Base-by-base conservation (phyloP, 768 basidiomycete genomes). In the Panaeolus cyanescens region DNA sequence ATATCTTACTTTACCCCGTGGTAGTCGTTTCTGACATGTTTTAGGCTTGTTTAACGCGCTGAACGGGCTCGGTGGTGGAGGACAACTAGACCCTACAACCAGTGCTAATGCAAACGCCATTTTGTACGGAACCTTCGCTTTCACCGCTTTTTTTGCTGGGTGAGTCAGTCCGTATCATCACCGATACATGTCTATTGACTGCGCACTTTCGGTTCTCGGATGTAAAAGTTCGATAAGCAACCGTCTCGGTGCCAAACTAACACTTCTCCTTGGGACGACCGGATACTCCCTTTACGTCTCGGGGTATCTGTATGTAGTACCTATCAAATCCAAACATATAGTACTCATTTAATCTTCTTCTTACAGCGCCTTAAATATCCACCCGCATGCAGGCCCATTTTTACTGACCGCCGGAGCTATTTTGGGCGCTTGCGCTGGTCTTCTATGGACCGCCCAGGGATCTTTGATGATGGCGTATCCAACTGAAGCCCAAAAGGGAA, bases 391-490 rank as follows among this genome's bases (percentile, higher is more conserved):
- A 6, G 79, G 80, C 32, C 76, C 75, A 30, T 93, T 92, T 68
- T 84, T 90, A 36, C 84, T 93, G 61, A 82, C 77, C 15, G 80
- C 90, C 1, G 92, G 91, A 17, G 87, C 87, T 42, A 67, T 90
- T 59, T 85, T 92, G n/a, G 92, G 92, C 19, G 62, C 91, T 50
- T 90, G 88, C 67, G 91, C 81, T 1, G 81, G 80, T 50, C 68
- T 93, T 45, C 76, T 93, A 5, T 93, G 92, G 92, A 88, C 91
- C 0, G 89, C 91, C 0, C 91, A 93, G 68, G 92, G 91, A n/a
- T 87, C 85, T 20, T 75, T 93, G 62, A 93, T 93, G 87, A 74
- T 94, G 73, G 85, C 90, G 8, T 93, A 93, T 71, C 89, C 91
- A 0, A 91, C 89, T 0, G 91, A 93, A 70, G 67, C 72, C 50